Base-by-base conservation (phyloP, 1,139 yeast genomes). In the Geotrichum restrictum region DNA sequence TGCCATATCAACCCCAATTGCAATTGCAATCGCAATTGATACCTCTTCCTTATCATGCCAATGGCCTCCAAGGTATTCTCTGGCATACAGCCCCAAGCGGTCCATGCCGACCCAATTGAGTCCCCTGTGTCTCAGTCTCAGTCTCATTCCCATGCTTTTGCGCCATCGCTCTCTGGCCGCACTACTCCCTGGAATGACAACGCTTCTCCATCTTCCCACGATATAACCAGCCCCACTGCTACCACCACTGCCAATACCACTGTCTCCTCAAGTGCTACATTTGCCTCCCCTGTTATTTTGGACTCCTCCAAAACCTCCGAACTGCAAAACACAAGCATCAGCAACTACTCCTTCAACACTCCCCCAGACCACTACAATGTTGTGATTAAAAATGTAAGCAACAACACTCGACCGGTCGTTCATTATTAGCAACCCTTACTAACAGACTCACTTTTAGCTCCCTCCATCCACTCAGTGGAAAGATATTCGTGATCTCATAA, bases 391-490 rank as follows among this genome's bases (percentile, higher is more conserved):
- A 43, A 43, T 21, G 47, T 43, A 32, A 32, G 47, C 24, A 43
- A 8, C 24, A 43, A 8, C 31, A 8, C 8, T 24, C 29, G 8
- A 24, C 5, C n/a, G 16, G n/a, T 13, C 31, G 7, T 22, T 8
- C 29, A 16, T 39, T 18, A 4, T 33, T 6, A 18, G 10, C 14
- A 3, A 19, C 11, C n/a, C 8, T 32, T n/a, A 6, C 39, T 43
- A 19, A 43, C 36, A 11, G 7, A 21, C 31, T n/a, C 7, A n/a
- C n/a, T n/a, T 21, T 1, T 38, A 45, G 49, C 34, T 45, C 16
- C 49, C 49, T 3, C 42, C 7, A 7, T 36, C 42, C 7, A 57
- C 50, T 42, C 60, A 57, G 21, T 60, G 62, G 62, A 57, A 50
- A 45, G 55, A 57, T 16, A 51, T 60, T n/a, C 49, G 56, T 2